Evolutionary conservation across 73 alveolate genomes (phyloP).

Genomic region (Paramecium caudatum): DNA sequence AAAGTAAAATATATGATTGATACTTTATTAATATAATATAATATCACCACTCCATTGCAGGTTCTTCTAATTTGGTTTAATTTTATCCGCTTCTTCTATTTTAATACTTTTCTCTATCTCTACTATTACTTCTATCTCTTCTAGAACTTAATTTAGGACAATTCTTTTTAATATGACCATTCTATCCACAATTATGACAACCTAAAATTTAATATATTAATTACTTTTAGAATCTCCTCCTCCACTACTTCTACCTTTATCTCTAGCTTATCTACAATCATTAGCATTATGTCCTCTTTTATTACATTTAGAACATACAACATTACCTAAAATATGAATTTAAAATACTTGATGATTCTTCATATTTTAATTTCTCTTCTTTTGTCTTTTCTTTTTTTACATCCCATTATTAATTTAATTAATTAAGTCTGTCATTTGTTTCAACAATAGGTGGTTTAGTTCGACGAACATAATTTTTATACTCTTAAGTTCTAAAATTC

Average conservation of each 20-base stretch:
- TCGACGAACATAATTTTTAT: conserved; percentile 9
- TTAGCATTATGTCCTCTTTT: conserved; percentile 60
- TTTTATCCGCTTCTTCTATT: not conserved
- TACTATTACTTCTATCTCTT: conserved; percentile 58
- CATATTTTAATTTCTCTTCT: conserved; percentile 25
- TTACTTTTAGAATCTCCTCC: conserved; percentile 12
- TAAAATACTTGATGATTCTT: conserved; percentile 1
- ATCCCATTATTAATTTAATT: conserved; percentile 61
- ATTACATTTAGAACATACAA: conserved; percentile 43
- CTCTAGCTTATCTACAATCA: conserved; percentile 56
- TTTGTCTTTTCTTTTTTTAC: conserved; percentile 13
- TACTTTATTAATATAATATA: not conserved
- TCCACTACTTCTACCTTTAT: not conserved
- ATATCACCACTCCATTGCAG: not conserved
- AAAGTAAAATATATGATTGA: not conserved
- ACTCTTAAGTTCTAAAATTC: conserved; percentile 51
- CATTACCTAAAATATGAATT: not conserved
- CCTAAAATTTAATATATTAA: not conserved
- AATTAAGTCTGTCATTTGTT: conserved; percentile 20
- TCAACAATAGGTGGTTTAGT: conserved; percentile 40
- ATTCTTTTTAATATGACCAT: conserved; percentile 46
- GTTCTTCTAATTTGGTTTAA: conserved; percentile 6
- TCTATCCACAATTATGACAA: conserved; percentile 48
- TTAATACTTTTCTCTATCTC: conserved; percentile 11
- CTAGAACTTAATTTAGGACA: conserved; percentile 31